Base-by-base conservation (phyloP, 192 early-diverging fungal species). In the Kickxella alabastrina region DNA sequence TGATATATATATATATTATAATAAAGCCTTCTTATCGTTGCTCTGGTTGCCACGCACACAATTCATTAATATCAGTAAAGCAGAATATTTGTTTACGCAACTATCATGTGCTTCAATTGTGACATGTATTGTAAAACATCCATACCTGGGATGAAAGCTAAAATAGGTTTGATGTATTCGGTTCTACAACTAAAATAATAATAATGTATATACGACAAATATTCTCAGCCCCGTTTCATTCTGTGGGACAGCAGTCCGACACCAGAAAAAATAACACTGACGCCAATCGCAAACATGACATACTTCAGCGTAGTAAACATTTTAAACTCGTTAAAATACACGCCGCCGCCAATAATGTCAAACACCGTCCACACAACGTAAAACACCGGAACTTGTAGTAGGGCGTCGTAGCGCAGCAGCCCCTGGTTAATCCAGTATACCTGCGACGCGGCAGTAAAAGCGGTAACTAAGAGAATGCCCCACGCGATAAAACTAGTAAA, bases 391-490 rank as follows among this genome's bases (percentile, higher is more conserved):
- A 91, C 85, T 49, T 91, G 89, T 4, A 91, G 72, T 45, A 91
- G 44, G 0, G 89, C 89, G 46, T 91, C 89, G 59, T 91, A 91
- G 28, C 87, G 75, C 41, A 80, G 78, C 9, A 91, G 56, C 0
- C 89, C 89, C 79, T 87, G 87, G 60, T 87, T 91, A 34, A 91
- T 87, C 86, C 87, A 91, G 59, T 88, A 89, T 21, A 91, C 81
- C 66, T 91, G 88, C 3, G 80, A 79, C 0, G 87, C 77, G 2
- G 87, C 89, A 12, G 87, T 89, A 43, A 83, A 75, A n/a, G 83
- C 77, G 0, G 87, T 91, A 17, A 89, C 80, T 4, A 78, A 54
- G 32, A 86, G 56, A 50, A 91, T 87, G 47, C 80, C 53, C 83
- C 84, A 91, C 4, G 89, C 64, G 17, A 81, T 52, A 18, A 78